phyloP scores from a whole-genome alignment of 2,329 filamentous ascomycete genomes.

The Xylariales sp. region DNA sequence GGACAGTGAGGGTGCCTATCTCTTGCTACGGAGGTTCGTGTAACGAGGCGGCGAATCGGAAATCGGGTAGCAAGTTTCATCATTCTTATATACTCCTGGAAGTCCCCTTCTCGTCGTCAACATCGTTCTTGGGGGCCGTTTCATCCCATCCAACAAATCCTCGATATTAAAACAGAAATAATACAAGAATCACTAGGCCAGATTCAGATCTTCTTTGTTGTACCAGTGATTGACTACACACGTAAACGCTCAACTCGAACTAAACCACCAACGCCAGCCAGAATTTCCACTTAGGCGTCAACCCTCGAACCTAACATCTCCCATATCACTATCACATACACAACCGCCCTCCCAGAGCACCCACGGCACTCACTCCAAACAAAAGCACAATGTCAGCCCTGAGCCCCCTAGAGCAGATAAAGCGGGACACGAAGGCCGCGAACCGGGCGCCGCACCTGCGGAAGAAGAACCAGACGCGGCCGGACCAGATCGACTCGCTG shows the following conservation, averaged over 20 bases:
- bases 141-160: not conserved
- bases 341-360: not conserved
- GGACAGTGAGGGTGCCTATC: not conserved
- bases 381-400: slow-evolving; percentile 57
- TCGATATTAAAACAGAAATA: not conserved
- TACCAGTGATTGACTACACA: not conserved
- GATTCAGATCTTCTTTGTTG: too few relatives aligned
- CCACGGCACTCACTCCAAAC: not conserved
- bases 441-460: slow-evolving; percentile 73
- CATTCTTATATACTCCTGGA: not conserved
- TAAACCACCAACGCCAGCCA: not conserved
- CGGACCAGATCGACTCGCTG: slow-evolving; percentile 84
- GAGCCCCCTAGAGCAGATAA: slow-evolving; percentile 74
- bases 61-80: slow-evolving; percentile 1
- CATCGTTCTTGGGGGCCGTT: not conserved
- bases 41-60: slow-evolving; percentile 22
- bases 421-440: slow-evolving; percentile 71
- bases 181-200: not conserved
- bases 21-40: not conserved
- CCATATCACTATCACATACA: not conserved
- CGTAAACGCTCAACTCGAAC: not conserved
- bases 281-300: too few relatives aligned
- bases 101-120: not conserved
- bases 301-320: not conserved
- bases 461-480: slow-evolving; percentile 72